Evolutionary conservation across 306 rosid genomes (phyloP), one percentile per base, ranked within the genome.

Genomic region (Malus orientalis): DNA sequence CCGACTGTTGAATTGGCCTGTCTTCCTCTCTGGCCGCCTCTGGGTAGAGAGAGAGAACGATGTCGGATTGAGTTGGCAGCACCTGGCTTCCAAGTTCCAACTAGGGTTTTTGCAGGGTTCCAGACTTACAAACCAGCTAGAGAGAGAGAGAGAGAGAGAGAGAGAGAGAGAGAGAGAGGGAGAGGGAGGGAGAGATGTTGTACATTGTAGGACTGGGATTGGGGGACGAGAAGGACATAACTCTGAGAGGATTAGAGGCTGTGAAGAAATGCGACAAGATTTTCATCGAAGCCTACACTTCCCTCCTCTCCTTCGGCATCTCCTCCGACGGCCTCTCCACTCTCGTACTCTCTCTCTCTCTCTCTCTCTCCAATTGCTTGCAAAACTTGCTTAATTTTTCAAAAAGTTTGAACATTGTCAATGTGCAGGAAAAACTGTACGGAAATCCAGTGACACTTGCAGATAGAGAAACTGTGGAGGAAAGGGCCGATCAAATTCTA

Each of bases 381-480:
- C 69, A 44, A 27, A 30, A 47, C 25, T 36, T 67, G 47, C 51
- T 44, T 47, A 18, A 29, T 25, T 49, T 69, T 1, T 27, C 36
- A 6, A 55, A 8, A 38, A 30, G 14, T 16, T 3, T 27, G 5
- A 53, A 12, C 7, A 30, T 29, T 18, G 3, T 49, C 40, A 60
- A n/a, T 60, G 32, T 13, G 38, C 86, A 87, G 97, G 98, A 90
- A 84, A 80, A 83, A 4, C 82, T 94, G 55, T 94, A 90, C 18
- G 95, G 97, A 22, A 90, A 84, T 70, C 61, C 95, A 23, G 86
- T 91, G 19, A 90, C 80, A 69, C 83, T 92, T 64, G 95, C 97
- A 0, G 98, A 94, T 81, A 81, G 98, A 81, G 98, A 94, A 78
- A 87, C 89, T 87, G 97, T 92, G 33, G 97, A 94, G 88, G 98